A percentile compares a stretch with the other conserved stretches of the same genome.
phyloP scores from a whole-genome alignment of 257 asterid genomes.

The Solanum habrochaites region DNA sequence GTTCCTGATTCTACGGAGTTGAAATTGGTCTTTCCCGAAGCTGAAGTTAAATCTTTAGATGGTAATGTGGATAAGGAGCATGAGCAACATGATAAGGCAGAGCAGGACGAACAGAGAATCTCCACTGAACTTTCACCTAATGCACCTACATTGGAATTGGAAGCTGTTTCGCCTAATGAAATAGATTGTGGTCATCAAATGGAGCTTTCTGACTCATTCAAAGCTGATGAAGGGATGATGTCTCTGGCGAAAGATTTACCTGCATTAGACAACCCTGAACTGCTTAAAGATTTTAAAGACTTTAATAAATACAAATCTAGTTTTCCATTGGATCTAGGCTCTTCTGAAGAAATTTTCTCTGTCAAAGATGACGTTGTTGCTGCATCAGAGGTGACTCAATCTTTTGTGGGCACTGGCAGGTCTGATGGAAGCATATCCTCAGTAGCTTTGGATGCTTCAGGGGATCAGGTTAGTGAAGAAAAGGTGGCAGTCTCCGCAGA shows the following conservation, averaged over 20 bases:
- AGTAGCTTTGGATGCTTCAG: conserved; percentile 1
- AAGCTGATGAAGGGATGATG: neutral
- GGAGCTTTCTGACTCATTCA: neutral
- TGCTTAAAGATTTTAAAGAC: conserved; percentile 19
- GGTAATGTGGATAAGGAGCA: conserved; percentile 9
- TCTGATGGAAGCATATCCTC: conserved; percentile 10
- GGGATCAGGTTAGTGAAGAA: conserved; percentile 1
- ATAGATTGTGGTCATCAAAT: neutral
- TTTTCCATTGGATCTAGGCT: conserved; percentile 13
- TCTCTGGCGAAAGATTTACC: conserved; percentile 2
- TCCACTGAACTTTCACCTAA: conserved; percentile 14
- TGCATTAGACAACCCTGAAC: conserved; percentile 4
- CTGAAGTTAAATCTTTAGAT: conserved; percentile 9
- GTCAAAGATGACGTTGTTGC: conserved; percentile 6
- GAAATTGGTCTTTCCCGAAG: neutral
- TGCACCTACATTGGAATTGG: conserved; percentile 5
- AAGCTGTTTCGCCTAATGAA: conserved; percentile 8
- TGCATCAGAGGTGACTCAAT: conserved; percentile 7
- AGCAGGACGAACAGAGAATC: conserved; percentile 10
- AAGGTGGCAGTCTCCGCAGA: neutral
- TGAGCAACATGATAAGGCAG: conserved; percentile 11
- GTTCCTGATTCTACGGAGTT: neutral
- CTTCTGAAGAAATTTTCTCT: conserved; percentile 15
- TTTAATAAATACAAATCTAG: conserved; percentile 6
- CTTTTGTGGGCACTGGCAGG: conserved; percentile 1